These are phyloP conservation scores for Cordyceps cicadae DNA, from an alignment of 2,329 filamentous ascomycete species.

Conservation along the genomic window DNA sequence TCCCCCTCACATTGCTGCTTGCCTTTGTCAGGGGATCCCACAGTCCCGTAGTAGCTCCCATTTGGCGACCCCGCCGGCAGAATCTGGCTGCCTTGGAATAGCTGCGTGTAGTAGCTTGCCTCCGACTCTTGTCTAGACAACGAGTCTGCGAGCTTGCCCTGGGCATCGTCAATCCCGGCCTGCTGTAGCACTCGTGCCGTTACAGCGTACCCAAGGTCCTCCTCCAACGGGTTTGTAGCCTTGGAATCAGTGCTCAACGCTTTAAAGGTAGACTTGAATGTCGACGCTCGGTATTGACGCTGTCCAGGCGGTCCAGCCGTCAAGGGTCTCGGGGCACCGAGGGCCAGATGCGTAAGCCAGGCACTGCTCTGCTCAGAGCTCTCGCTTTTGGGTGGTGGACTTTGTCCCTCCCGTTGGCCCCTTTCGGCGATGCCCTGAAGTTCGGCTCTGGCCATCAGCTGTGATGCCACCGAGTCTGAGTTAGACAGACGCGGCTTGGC, in stretches of 20 bases:
- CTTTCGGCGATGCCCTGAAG: not conserved
- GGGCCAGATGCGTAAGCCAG: conserved; percentile 23
- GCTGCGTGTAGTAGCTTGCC: conserved; percentile 3
- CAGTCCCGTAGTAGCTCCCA: not conserved
- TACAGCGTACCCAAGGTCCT: conserved; percentile 19
- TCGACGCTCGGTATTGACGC: conserved; percentile 39
- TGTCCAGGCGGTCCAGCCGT: conserved; percentile 48
- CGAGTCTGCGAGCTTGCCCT: not conserved
- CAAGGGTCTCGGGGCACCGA: conserved; percentile 40
- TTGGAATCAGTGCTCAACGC: conserved; percentile 22
- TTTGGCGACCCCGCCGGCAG: not conserved
- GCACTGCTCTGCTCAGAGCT: conserved; percentile 13
- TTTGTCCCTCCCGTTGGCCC: not conserved
- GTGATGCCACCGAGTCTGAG: conserved; percentile 8
- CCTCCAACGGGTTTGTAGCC: conserved; percentile 18
- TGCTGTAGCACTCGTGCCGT: conserved; percentile 18
- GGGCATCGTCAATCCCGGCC: conserved; percentile 17
- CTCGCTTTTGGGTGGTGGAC: conserved; percentile 12
- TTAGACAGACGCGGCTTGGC: conserved; percentile 3
- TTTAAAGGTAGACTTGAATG: conserved; percentile 32
- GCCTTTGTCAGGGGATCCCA: not conserved
- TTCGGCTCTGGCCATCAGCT: conserved; percentile 5
- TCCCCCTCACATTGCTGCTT: not conserved
- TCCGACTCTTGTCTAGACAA: conserved; percentile 11
- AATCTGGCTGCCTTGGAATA: conserved; percentile 8